Evolutionary conservation across 2,329 filamentous ascomycete genomes (phyloP).

Genomic region (Alternaria conjuncta): DNA sequence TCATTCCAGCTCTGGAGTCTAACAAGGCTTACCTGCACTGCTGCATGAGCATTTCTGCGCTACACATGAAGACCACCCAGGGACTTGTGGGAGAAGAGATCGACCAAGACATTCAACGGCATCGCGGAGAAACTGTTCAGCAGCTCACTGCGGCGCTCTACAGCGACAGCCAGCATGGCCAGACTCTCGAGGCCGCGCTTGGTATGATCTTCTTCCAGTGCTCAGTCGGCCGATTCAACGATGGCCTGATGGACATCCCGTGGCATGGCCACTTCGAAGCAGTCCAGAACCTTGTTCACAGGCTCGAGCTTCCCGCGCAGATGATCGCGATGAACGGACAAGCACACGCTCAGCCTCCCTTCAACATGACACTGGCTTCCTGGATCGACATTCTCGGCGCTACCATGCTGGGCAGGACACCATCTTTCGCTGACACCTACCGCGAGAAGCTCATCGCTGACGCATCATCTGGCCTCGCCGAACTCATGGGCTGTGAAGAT

Average conservation of each 20-base stretch:
- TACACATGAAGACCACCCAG: constrained; percentile 85
- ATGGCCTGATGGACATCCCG: constrained; percentile 85
- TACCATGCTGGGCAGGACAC: constrained; percentile 86
- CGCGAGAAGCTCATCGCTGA: constrained; percentile 82
- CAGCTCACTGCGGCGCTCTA: constrained; percentile 83
- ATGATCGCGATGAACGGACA: constrained; percentile 66
- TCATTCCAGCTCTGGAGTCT: constrained; percentile 84
- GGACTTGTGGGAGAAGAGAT: constrained; percentile 73
- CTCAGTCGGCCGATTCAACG: constrained; percentile 84
- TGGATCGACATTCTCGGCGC: constrained; percentile 98
- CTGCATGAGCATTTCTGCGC: constrained; percentile 89
- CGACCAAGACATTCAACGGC: constrained; percentile 89
- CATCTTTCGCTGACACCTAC: constrained; percentile 92
- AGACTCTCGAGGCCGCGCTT: constrained; percentile 90
- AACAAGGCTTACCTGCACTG: constrained; percentile 96
- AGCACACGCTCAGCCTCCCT: constrained; percentile 71
- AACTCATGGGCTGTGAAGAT: constrained; percentile 98
- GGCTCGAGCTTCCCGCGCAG: constrained; percentile 76
- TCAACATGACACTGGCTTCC: constrained; percentile 92
- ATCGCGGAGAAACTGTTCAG: constrained; percentile 86
- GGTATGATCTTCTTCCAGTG: constrained; percentile 97
- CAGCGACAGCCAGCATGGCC: constrained; percentile 79
- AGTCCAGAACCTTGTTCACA: constrained; percentile 81
- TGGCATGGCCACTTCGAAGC: constrained; percentile 98
- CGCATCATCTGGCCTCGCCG: constrained; percentile 75